Evolutionary conservation across 2,329 filamentous ascomycete species (phyloP), one percentile per base, ranked within the genome.

Genomic region (Alternaria panax): DNA sequence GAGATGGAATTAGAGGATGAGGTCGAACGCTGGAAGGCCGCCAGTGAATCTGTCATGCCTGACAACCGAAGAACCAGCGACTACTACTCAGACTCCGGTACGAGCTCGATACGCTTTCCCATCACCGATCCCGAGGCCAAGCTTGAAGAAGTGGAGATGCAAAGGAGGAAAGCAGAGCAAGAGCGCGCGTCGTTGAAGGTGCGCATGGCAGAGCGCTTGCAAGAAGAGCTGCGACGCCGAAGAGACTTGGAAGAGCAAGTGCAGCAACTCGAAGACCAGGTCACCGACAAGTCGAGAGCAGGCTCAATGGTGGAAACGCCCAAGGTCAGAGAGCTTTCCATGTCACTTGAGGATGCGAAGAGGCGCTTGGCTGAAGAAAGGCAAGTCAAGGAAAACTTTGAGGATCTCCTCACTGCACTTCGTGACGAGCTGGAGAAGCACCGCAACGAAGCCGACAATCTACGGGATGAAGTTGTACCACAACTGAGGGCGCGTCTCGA

Each of bases 1-100:
- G 95, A 99, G 81, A 94, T 99, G 87, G 95, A 99, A 69, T 80
- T 99, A 30, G 95, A 99, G 78, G 95, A 99, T 77, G 84, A 98
- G 46, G 89, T 98, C 0, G 95, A 99, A 67, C 86, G 91, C 58
- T 81, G 96, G 68, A 93, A 97, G 76, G 82, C 88, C n/a, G 93
- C 97, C 72, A 84, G 85, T 64, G 83, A 77, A 84, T 88, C 78
- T 73, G 84, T 72, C 80, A 83, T 77, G 74, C 82, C 83, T n/a
- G 74, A 85, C 27, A 88, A 86, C 64, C 90, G 91, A 75, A 87
- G 94, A 61, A 96, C 92, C 9, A 98, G 95, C 80, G 95, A 99
- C 80, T 98, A 99, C 80, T 99, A 95, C 77, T 99, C 95, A 2
- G 95, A 99, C 77, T 97, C 93, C 6, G 95, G 95, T 30, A 90